Percentiles rank a stretch among this genome's conserved stretches.
These are phyloP conservation scores for Pseudohyphozyma bogoriensis DNA, from an alignment of 768 basidiomycete genomes.

Conservation along the genomic window DNA sequence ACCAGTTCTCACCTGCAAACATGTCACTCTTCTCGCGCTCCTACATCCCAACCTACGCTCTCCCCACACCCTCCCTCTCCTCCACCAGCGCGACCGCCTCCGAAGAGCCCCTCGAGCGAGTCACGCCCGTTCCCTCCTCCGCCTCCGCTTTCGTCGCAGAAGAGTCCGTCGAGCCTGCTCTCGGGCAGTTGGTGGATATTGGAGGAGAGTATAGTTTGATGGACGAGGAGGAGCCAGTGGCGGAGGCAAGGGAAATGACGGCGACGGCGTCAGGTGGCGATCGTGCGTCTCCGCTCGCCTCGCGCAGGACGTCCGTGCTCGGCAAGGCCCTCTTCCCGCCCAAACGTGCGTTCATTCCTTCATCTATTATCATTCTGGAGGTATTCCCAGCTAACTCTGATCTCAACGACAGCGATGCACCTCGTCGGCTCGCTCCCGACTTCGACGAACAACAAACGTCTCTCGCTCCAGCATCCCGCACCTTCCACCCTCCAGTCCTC, in stretches of 20 bases:
- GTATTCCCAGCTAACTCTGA: not conserved
- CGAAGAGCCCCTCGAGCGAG: no score
- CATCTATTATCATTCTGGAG: no score
- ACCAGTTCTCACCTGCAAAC: no score
- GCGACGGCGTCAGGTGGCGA: not conserved
- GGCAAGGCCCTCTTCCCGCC: constrained; percentile 14
- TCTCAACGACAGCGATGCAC: not conserved
- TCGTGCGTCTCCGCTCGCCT: not conserved
- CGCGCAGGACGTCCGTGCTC: not conserved
- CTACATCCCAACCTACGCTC: constrained; percentile 1
- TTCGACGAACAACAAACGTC: constrained; percentile 4
- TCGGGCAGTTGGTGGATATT: not conserved
- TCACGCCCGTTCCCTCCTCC: not conserved
- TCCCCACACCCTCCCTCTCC: not conserved
- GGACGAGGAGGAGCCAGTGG: not conserved
- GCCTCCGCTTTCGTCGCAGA: not conserved
- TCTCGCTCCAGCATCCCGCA: constrained; percentile 2
- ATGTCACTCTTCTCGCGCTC: constrained; percentile 5
- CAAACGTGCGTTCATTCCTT: constrained; percentile 2
- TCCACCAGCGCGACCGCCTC: constrained; percentile 2
- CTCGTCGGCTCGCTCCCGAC: no score
- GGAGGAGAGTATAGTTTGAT: not conserved
- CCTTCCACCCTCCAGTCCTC: not conserved
- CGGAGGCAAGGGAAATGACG: not conserved
- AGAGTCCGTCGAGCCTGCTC: not conserved